Evolutionary conservation across 192 early-diverging fungal species (phyloP), one percentile per base, ranked within the genome.

Genomic region (Haplosporangium gracile): DNA sequence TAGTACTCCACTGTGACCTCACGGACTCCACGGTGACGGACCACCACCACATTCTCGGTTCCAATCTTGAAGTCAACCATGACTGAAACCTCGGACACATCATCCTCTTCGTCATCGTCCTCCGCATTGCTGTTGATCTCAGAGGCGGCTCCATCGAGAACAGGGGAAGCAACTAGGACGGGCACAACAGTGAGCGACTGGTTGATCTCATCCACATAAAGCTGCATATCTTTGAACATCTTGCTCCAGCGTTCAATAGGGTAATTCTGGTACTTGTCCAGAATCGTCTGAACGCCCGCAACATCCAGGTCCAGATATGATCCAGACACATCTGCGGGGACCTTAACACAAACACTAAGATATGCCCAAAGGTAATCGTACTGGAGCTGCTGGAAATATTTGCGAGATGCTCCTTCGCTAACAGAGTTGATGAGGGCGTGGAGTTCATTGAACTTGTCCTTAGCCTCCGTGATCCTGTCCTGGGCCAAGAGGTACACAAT

Each of bases 401-500:
- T 69, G 55, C 18, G 47, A 8, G n/a, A 29, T 10, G 20, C 43
- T 34, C 5, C 43, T 20, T 36, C 10, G n/a, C 32, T 38, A 16
- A 13, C 8, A 51, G 49, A 51, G 24, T 2, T n/a, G 70, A 80
- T 68, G 22, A 77, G 39, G 2, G 29, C 16, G 2, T 49, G 18
- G 11, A 85, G 74, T 57, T 76, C 71, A 5, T 39, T 18, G 24
- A 81, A 88, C 43, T 60, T 63, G 29, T 72, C 39, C 40, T 88
- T 88, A 15, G 87, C 89, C n/a, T 92, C 91, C 16, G 53, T 29
- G 55, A 92, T 79, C 39, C 91, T 87, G 45, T 90, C 91, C 80
- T 92, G 91, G 8, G 86, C 76, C 5, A 92, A 32, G 22, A 92
- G 77, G 63, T 92, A 92, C 2, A 90, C 72, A 22, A 78, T 76